Percentiles rank a stretch among this genome's conserved stretches.
Evolutionary conservation across 306 rosid genomes (phyloP).

Genomic region (Pterocarpus santalinus): DNA sequence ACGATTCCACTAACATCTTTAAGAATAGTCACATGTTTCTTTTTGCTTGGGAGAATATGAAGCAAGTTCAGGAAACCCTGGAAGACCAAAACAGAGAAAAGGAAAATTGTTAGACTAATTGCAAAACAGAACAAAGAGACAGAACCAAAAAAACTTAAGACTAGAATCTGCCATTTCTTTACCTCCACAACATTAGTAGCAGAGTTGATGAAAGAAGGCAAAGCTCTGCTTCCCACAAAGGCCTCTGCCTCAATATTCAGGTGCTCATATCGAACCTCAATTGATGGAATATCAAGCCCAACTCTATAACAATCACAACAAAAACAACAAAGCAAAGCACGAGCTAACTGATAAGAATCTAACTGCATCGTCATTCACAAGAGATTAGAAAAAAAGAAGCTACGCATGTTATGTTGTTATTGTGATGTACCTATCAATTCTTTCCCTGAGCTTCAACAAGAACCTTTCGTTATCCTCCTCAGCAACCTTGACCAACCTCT

Average conservation of each 20-base stretch:
- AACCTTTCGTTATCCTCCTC: slow-evolving; percentile 65
- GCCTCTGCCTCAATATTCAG: slow-evolving; percentile 75
- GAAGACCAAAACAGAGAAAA: neutral
- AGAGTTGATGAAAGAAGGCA: slow-evolving; percentile 68
- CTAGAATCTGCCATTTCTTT: neutral
- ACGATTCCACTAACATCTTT: slow-evolving; percentile 73
- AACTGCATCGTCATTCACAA: no score
- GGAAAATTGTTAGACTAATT: neutral
- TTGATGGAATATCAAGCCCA: slow-evolving; percentile 75
- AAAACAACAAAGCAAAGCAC: neutral
- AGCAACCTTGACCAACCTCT: slow-evolving; percentile 60
- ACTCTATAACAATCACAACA: slow-evolving; percentile 53
- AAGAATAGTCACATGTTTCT: slow-evolving; percentile 66
- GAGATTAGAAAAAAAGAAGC: no score
- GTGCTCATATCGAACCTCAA: slow-evolving; percentile 79
- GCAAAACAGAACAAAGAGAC: neutral
- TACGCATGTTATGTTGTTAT: no score
- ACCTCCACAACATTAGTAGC: slow-evolving; percentile 58
- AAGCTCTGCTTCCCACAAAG: slow-evolving; percentile 77
- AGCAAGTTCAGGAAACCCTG: slow-evolving; percentile 50
- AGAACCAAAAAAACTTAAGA: neutral
- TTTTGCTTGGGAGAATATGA: slow-evolving; percentile 52
- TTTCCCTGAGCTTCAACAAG: slow-evolving; percentile 64
- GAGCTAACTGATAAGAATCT: no score
- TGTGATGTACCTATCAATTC: slow-evolving; percentile 65